Conservation (phyloP, 805 yeast genomes). For the Phaffomyces antillensis region DNA sequence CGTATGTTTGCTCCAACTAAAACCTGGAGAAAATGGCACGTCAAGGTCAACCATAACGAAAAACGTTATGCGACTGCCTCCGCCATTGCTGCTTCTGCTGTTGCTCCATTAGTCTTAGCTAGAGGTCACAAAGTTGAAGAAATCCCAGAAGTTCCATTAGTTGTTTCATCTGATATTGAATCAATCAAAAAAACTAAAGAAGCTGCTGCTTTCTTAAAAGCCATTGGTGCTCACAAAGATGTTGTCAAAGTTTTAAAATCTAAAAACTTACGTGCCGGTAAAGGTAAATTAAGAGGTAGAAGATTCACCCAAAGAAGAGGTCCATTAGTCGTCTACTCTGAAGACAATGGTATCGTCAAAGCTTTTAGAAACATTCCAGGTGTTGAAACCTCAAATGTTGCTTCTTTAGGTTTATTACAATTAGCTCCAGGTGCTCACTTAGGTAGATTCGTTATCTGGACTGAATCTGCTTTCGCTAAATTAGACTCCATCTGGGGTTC, state of each 20-base stretch:
- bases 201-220: slow-evolving; percentile 96
- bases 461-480: slow-evolving; percentile 95
- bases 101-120: slow-evolving; percentile 96
- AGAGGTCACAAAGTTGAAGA: slow-evolving; percentile 99
- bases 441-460: slow-evolving; percentile 99
- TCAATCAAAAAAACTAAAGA: slow-evolving; percentile 95
- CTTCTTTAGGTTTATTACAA: slow-evolving; percentile 90
- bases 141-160: slow-evolving; percentile 97
- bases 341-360: slow-evolving; percentile 96
- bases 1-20: slow-evolving; percentile 99
- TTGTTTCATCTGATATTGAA: slow-evolving; percentile 90
- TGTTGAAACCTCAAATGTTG: slow-evolving; percentile 94
- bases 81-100: slow-evolving; percentile 98
- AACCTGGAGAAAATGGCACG: slow-evolving; percentile 99
- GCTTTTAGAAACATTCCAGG: slow-evolving; percentile 99
- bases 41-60: slow-evolving; percentile 99
- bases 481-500: slow-evolving; percentile 97
- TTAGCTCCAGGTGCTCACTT: slow-evolving; percentile 99
- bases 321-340: slow-evolving; percentile 96
- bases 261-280: slow-evolving; percentile 99
- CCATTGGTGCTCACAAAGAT: slow-evolving; percentile 98
- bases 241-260: slow-evolving; percentile 97
- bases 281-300: slow-evolving; percentile 99
- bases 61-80: slow-evolving; percentile 99
- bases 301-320: slow-evolving; percentile 99